Percentiles rank a stretch among this genome's conserved stretches.
Conservation (phyloP, 2,329 filamentous ascomycete genomes). For the Aspergillus floridensis region DNA sequence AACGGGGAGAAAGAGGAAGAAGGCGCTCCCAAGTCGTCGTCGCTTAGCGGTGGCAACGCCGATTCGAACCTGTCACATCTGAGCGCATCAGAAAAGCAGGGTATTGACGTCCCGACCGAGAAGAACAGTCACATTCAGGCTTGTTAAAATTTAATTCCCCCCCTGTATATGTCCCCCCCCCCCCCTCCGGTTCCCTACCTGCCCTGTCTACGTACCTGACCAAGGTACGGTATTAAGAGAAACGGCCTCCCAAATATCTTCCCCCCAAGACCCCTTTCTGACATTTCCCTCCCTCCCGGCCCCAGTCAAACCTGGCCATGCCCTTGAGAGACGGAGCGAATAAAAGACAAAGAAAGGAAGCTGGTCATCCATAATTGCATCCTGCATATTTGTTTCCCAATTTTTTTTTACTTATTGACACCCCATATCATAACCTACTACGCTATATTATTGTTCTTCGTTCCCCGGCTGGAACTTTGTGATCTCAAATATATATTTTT, state of each 20-base stretch:
- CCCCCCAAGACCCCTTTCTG: background rate
- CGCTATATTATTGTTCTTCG: slow-evolving; percentile 5
- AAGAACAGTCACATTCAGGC: slow-evolving; percentile 7
- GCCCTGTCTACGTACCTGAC: background rate
- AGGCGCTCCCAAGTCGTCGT: slow-evolving; percentile 4
- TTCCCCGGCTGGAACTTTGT: slow-evolving; percentile 23
- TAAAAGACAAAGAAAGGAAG: background rate
- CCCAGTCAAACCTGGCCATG: background rate
- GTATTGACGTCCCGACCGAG: slow-evolving; percentile 33
- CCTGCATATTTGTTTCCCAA: background rate
- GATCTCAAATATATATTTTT: slow-evolving; percentile 1
- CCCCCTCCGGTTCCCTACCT: background rate
- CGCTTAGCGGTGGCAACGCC: slow-evolving; percentile 39
- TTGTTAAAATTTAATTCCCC: background rate
- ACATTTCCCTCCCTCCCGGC: background rate
- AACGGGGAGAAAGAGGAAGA: slow-evolving; percentile 33
- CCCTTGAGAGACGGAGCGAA: background rate
- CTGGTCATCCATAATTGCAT: background rate
- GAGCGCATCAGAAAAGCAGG: slow-evolving; percentile 5
- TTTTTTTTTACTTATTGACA: slow-evolving; percentile 2
- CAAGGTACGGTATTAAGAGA: background rate
- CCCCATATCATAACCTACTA: background rate
- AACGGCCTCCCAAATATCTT: background rate
- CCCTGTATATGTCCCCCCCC: background rate
- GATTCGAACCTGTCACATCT: slow-evolving; percentile 31